These are phyloP conservation scores for Baorangia bicolor DNA, from an alignment of 768 basidiomycete species.

Conservation along the genomic window DNA sequence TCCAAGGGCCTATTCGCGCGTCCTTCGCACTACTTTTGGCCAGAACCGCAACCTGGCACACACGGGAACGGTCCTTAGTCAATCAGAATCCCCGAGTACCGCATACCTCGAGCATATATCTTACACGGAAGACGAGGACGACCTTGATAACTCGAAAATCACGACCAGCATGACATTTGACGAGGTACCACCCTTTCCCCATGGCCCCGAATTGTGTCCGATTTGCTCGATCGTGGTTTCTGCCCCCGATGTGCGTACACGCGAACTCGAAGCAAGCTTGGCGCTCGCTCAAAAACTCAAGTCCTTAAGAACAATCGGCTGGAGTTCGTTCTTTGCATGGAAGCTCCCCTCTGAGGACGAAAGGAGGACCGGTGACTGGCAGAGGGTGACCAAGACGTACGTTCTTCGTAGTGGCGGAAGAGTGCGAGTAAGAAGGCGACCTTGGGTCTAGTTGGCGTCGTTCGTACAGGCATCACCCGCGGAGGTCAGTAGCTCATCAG, in stretches of 20 bases:
- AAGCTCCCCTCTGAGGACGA: constrained; percentile 15
- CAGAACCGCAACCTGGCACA: not conserved
- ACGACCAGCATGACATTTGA: not conserved
- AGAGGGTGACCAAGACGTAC: constrained; percentile 39
- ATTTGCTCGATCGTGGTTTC: constrained; percentile 35
- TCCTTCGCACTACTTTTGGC: constrained; percentile 10
- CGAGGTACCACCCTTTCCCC: constrained; percentile 28
- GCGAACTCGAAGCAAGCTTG: constrained; percentile 49
- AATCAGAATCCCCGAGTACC: constrained; percentile 17
- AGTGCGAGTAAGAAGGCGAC: constrained; percentile 43
- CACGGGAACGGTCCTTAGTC: constrained; percentile 22
- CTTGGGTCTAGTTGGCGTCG: constrained; percentile 31
- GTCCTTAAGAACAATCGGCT: constrained; percentile 44
- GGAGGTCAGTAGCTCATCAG: not conserved
- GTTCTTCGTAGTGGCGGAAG: constrained; percentile 41
- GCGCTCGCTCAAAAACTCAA: constrained; percentile 45
- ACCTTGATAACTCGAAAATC: not conserved
- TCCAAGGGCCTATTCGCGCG: constrained; percentile 21
- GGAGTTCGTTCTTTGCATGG: constrained; percentile 49
- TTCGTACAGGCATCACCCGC: not conserved
- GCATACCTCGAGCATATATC: constrained; percentile 18
- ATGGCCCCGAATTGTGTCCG: constrained; percentile 34
- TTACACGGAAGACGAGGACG: constrained; percentile 19
- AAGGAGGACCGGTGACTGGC: constrained; percentile 20
- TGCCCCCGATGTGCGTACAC: constrained; percentile 34